Conservation (phyloP, 306 rosid genomes). For the Trifolium dubium region DNA sequence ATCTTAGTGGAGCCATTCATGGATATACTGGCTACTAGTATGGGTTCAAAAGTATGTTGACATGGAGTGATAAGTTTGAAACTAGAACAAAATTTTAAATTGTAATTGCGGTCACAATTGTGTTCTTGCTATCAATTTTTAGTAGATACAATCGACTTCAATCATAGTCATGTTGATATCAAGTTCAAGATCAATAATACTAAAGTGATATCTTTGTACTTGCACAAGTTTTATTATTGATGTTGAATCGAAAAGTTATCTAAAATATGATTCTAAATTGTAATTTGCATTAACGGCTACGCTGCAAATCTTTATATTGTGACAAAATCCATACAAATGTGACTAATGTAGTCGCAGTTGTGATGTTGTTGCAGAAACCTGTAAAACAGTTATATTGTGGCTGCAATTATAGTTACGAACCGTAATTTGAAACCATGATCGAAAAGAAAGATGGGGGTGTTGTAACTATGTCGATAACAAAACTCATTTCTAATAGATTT, state of each 20-base stretch:
- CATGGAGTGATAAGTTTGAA: slow-evolving; percentile 59
- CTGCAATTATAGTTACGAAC: background rate
- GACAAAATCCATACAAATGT: background rate
- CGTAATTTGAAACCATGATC: background rate
- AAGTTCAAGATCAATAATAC: background rate
- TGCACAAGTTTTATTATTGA: background rate
- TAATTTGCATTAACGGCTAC: background rate
- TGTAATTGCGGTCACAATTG: background rate
- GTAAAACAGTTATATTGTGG: background rate
- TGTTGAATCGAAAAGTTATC: background rate
- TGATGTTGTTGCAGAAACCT: background rate
- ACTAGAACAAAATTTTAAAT: slow-evolving; percentile 30
- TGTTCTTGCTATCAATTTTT: background rate
- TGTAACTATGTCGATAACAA: slow-evolving; percentile 33
- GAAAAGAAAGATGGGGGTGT: slow-evolving; percentile 37
- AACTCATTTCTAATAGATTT: slow-evolving; percentile 47
- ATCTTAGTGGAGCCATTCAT: slow-evolving; percentile 67
- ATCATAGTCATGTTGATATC: no score
- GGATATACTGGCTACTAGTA: slow-evolving; percentile 50
- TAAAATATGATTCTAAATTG: background rate
- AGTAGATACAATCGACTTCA: no score
- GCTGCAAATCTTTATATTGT: background rate
- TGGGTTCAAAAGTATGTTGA: slow-evolving; percentile 56
- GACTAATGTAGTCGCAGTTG: background rate
- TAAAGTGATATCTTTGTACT: slow-evolving; percentile 30